Conservation (phyloP, 768 basidiomycete genomes). For the Calocybe cyanea region DNA sequence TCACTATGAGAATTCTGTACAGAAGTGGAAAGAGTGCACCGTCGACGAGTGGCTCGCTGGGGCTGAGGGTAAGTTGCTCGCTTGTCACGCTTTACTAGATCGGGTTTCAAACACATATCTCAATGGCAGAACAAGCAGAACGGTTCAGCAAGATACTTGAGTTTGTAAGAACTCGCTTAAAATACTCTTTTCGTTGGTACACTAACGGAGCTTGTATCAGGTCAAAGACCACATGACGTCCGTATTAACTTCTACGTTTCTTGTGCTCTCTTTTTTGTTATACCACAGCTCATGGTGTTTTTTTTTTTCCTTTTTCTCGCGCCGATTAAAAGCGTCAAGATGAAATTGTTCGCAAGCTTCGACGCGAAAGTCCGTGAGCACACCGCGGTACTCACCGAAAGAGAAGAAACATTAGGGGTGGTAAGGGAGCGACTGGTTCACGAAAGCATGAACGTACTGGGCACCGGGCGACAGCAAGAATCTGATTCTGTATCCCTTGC, state of each 20-base stretch:
- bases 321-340: slow-evolving; percentile 49
- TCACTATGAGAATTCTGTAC: slow-evolving; percentile 38
- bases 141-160: slow-evolving; percentile 45
- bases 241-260: slow-evolving; percentile 19
- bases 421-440: slow-evolving; percentile 36
- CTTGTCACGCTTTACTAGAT: neutral
- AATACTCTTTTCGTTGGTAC: neutral
- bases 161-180: slow-evolving; percentile 35
- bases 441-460: slow-evolving; percentile 35
- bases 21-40: slow-evolving; percentile 47
- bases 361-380: slow-evolving; percentile 41
- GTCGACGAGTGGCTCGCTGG: slow-evolving; percentile 54
- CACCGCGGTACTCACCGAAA: slow-evolving; percentile 31
- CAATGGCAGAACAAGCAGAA: slow-evolving; percentile 34
- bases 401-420: slow-evolving; percentile 34
- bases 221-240: slow-evolving; percentile 50
- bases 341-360: slow-evolving; percentile 42
- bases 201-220: slow-evolving; percentile 17
- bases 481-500: too few species aligned
- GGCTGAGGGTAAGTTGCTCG: slow-evolving; percentile 38
- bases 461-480: neutral
- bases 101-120: neutral
- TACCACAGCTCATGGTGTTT: neutral
- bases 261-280: neutral
- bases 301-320: neutral